Evolutionary conservation across 768 basidiomycete species (phyloP), one percentile per base, ranked within the genome.

Genomic region (Omphalotus guepiniiformis): DNA sequence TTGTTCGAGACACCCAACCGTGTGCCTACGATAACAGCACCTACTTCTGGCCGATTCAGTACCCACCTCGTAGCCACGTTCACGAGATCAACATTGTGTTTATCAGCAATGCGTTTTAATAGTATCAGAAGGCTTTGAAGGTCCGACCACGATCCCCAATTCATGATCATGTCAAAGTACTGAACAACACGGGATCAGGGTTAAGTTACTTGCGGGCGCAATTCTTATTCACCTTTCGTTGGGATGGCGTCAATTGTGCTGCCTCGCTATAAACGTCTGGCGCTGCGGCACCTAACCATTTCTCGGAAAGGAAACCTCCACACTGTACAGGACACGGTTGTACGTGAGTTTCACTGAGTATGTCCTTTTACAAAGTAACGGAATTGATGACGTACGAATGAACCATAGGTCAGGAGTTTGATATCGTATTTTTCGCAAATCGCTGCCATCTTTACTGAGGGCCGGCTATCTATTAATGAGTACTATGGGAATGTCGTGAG

Each of bases 51-150:
- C 29, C 78, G 75, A 60, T 82, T 75, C 9, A 82, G 70, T 2
- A 82, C 76, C 80, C 80, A 82, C 3, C 80, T 74, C 3, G 74
- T 73, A 34, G 80, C 80, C 18, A 82, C 63, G 53, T 82, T 82
- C 43, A 80, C 72, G 37, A 82, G 73, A 62, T 75, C 77, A 22
- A 62, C 65, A 23, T 66, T 67, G 58, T 80, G 76, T 38, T 66
- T 68, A 59, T 77, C 71, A 3, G 75, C 80, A 37, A 83, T 66
- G 5, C 51, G 40, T 30, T 72, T 71, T 23, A 82, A 68, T 34
- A 68, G 68, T 11, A 51, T 43, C 49, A 82, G 62, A 2, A 82
- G 69, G 6, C 52, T 45, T 49, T 82, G 80, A 56, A 82, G 79
- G 23, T 81, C 71, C 5, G 59, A 7, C 80, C 80, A 82, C 45